These are phyloP conservation scores for Annulohypoxylon bovei DNA, from an alignment of 495 filamentous ascomycete species.

Conservation along the genomic window DNA sequence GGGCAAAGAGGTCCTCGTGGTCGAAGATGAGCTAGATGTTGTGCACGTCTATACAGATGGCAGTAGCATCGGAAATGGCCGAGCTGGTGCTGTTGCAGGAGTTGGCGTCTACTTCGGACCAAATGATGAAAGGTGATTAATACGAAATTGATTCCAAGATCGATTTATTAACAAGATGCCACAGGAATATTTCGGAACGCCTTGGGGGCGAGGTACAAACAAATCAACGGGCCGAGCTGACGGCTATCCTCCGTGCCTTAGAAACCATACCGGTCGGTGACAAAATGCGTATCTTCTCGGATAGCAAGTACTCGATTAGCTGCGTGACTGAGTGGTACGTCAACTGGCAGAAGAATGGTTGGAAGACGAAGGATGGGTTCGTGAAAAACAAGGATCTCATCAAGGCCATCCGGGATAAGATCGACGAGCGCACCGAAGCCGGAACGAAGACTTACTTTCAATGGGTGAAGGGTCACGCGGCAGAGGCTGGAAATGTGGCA, in stretches of 20 bases:
- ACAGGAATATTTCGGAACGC: conserved; percentile 86
- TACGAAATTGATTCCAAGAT: not conserved
- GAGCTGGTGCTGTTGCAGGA: conserved; percentile 74
- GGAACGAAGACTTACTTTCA: conserved; percentile 74
- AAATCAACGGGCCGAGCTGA: conserved; percentile 94
- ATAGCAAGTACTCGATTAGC: conserved; percentile 88
- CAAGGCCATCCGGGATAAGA: conserved; percentile 72
- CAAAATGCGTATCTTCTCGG: conserved; percentile 71
- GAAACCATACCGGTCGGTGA: conserved; percentile 69
- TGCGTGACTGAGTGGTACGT: conserved; percentile 88
- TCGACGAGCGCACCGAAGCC: conserved; percentile 72
- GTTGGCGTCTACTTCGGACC: conserved; percentile 89
- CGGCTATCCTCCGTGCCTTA: conserved; percentile 84
- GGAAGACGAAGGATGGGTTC: conserved; percentile 74
- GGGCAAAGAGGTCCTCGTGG: conserved; percentile 43
- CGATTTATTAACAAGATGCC: conserved; percentile 38
- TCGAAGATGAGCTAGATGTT: conserved; percentile 63
- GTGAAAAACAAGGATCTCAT: conserved; percentile 91
- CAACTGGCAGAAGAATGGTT: conserved; percentile 81
- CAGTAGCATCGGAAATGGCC: conserved; percentile 81
- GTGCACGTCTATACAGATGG: conserved; percentile 91
- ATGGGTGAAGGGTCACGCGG: conserved; percentile 87
- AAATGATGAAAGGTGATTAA: conserved; percentile 72
- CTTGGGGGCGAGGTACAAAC: conserved; percentile 80
- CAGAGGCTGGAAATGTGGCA: conserved; percentile 75